phyloP scores from a whole-genome alignment of 345 rosid genomes.

The Dipteronia sinensis region DNA sequence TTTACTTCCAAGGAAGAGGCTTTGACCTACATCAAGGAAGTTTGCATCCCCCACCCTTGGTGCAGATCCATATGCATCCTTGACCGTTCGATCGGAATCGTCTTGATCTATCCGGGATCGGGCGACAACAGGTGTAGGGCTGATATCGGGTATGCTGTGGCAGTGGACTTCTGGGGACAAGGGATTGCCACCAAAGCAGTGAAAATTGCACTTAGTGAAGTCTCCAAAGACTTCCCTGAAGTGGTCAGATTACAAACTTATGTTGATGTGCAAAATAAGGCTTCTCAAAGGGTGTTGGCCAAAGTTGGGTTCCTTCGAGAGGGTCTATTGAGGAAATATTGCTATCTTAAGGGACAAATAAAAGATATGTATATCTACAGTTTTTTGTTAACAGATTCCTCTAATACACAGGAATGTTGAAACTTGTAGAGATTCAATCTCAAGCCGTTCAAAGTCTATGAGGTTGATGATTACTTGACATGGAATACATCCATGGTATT shows the following conservation, averaged over 20 bases:
- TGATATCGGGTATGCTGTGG: constrained; percentile 39
- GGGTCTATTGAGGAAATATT: constrained; percentile 47
- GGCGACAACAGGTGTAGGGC: constrained; percentile 42
- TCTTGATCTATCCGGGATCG: constrained; percentile 34
- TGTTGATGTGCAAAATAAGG: constrained; percentile 36
- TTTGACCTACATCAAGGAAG: constrained; percentile 34
- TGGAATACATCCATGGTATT: constrained; percentile 2
- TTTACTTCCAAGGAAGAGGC: constrained; percentile 44
- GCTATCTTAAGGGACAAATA: constrained; percentile 33
- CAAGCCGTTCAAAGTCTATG: constrained; percentile 12
- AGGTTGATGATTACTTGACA: constrained; percentile 23
- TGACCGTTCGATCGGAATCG: constrained; percentile 42
- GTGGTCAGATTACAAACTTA: constrained; percentile 50
- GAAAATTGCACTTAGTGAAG: constrained; percentile 30
- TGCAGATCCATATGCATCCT: constrained; percentile 50
- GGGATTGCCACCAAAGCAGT: constrained; percentile 44
- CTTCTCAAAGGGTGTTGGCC: constrained; percentile 48
- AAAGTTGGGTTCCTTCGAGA: constrained; percentile 26
- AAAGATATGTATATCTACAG: constrained; percentile 35
- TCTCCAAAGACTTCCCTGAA: constrained; percentile 35
- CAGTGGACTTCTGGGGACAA: constrained; percentile 50
- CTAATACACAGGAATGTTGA: background rate
- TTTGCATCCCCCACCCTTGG: constrained; percentile 52
- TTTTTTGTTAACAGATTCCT: constrained; percentile 28
- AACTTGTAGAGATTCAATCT: background rate